Conservation (phyloP, 2,329 filamentous ascomycete genomes). For the Talaromyces amestolkiae region DNA sequence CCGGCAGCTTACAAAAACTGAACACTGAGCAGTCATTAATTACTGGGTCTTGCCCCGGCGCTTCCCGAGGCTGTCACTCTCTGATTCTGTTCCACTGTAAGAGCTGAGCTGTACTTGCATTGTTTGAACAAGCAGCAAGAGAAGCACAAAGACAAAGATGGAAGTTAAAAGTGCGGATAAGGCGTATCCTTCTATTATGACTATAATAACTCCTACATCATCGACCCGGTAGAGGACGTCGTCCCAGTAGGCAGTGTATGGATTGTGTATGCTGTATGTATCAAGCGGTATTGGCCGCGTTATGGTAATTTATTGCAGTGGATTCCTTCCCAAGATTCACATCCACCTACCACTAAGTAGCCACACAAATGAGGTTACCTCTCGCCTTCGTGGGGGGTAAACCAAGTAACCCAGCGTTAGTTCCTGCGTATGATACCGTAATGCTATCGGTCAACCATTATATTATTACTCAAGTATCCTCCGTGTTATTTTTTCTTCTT, state of each 20-base stretch:
- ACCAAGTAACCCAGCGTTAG: background rate
- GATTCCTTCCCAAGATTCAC: slow-evolving; percentile 13
- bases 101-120: background rate
- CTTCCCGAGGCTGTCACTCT: slow-evolving; percentile 13
- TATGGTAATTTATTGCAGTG: slow-evolving; percentile 9
- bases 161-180: background rate
- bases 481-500: slow-evolving; percentile 18
- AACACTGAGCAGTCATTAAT: background rate
- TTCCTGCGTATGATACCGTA: slow-evolving; percentile 4
- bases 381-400: slow-evolving; percentile 11
- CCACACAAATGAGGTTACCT: slow-evolving; percentile 13
- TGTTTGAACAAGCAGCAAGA: background rate
- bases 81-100: background rate
- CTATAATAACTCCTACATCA: background rate
- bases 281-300: background rate
- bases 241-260: background rate
- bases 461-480: slow-evolving; percentile 10
- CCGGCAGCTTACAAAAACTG: slow-evolving; percentile 1
- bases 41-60: slow-evolving; percentile 9
- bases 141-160: background rate
- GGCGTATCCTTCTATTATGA: background rate
- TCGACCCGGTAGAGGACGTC: background rate
- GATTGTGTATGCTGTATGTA: slow-evolving; percentile 5
- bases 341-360: background rate
- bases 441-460: background rate